These are phyloP conservation scores for Lizonia empirigonia DNA, from an alignment of 2,329 filamentous ascomycete genomes.

Conservation along the genomic window DNA sequence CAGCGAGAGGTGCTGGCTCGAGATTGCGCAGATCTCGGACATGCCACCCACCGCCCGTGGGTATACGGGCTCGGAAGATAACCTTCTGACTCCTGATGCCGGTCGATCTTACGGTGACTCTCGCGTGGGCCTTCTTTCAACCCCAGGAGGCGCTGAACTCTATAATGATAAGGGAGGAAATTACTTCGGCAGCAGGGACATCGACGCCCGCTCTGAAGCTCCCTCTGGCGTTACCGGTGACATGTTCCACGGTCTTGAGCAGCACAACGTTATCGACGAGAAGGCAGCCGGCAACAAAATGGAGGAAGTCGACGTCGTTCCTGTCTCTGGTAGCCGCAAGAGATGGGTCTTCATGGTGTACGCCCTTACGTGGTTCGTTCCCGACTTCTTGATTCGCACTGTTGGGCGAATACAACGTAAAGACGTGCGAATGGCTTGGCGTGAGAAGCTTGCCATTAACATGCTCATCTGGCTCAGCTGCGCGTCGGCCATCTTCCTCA, in stretches of 20 bases:
- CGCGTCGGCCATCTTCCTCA: constrained; percentile 79
- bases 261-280: constrained; percentile 91
- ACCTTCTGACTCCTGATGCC: constrained; percentile 62
- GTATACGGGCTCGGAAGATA: constrained; percentile 49
- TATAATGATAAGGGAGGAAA: constrained; percentile 77
- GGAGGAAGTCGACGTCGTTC: constrained; percentile 85
- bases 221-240: constrained; percentile 92
- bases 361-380: constrained; percentile 82
- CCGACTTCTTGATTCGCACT: constrained; percentile 78
- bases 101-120: constrained; percentile 63
- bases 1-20: constrained; percentile 94
- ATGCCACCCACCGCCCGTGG: constrained; percentile 55
- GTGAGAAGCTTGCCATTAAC: constrained; percentile 98
- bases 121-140: constrained; percentile 61
- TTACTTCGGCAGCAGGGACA: constrained; percentile 80
- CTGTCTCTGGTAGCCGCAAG: constrained; percentile 78
- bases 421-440: constrained; percentile 90
- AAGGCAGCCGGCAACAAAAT: constrained; percentile 90
- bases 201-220: constrained; percentile 87
- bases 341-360: constrained; percentile 89
- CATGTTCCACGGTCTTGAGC: constrained; percentile 98
- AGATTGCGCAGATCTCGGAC: constrained; percentile 75
- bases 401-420: constrained; percentile 88
- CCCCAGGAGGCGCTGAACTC: constrained; percentile 65
- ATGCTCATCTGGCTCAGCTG: constrained; percentile 94